Base-by-base conservation (phyloP, 495 filamentous ascomycete species). In the Xylaria scruposa region DNA sequence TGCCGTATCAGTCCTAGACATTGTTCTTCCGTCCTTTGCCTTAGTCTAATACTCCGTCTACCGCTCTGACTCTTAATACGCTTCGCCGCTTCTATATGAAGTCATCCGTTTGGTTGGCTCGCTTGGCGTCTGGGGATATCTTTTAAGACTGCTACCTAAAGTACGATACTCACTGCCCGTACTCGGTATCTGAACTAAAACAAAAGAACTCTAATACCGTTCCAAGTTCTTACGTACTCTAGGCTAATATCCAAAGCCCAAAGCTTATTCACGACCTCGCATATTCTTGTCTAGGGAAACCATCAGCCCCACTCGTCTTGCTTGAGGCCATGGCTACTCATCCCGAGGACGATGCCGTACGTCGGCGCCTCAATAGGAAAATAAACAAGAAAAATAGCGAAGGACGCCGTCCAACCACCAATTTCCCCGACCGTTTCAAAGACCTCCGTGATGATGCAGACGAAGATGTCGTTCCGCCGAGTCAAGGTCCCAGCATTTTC, bases 351-450 rank as follows among this genome's bases (percentile, higher is more conserved):
- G 66, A 59, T 36, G 47, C 68, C 31, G 53, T 69, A 40, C 74
- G 67, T 8, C 78, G 81, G 61, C 82, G 79, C 62, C 73, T 82
- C 8, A 81, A 79, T 36, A 80, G 88, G 56, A 91, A 88, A 79
- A 80, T 91, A 66, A 87, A 86, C n/a, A 90, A 90, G 80, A 87
- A 80, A 71, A 85, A 84, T 68, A 87, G 81, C 75, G 86, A 89
- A 47, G 80, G 82, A 31, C 88, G 90, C 62, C 82, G 86, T 36
- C 84, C 87, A 42, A 89, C 91, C 2, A 88, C 92, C 84, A 89
- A 92, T 70, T 84, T 96, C 26, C 94, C 94, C 21, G 93, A 95
- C 19, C 90, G 90, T 31, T 87, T 97, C 60, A 89, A 88, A 77
- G 89, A 93, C 78, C 90, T 90, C 49, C 90, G 89, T 49, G 92